A percentile compares a stretch with the other conserved stretches of the same genome.
Conservation (phyloP, 192 early-diverging fungal genomes). For the Podila minutissima region DNA sequence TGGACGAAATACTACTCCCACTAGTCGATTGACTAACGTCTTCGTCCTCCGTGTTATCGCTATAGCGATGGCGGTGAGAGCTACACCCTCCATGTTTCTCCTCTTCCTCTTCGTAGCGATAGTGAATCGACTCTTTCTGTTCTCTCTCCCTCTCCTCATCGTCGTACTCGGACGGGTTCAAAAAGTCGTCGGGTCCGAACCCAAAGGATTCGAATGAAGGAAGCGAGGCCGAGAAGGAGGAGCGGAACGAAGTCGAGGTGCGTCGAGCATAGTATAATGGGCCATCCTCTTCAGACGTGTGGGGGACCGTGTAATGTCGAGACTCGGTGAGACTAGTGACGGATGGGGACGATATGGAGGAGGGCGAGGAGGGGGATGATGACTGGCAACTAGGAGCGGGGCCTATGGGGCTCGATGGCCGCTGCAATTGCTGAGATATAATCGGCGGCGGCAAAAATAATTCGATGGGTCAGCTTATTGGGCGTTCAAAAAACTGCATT, state of each 20-base stretch:
- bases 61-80: background rate
- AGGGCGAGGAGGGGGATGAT: background rate
- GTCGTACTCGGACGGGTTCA: constrained; percentile 1
- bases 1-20: background rate
- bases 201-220: constrained; percentile 25
- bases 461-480: background rate
- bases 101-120: background rate
- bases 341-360: background rate
- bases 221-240: constrained; percentile 12
- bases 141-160: background rate
- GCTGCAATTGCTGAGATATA: background rate
- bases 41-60: background rate
- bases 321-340: background rate
- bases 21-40: too few relatives aligned
- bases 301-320: background rate
- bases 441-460: background rate
- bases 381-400: background rate
- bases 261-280: constrained; percentile 6
- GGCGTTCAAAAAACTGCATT: background rate
- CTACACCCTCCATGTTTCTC: background rate
- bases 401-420: background rate
- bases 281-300: background rate
- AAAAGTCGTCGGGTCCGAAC: constrained; percentile 19
- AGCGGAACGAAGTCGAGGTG: constrained; percentile 24
- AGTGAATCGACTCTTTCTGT: too few relatives aligned